Base-by-base conservation (phyloP, 257 asterid species). In the Rauvolfia tetraphylla region DNA sequence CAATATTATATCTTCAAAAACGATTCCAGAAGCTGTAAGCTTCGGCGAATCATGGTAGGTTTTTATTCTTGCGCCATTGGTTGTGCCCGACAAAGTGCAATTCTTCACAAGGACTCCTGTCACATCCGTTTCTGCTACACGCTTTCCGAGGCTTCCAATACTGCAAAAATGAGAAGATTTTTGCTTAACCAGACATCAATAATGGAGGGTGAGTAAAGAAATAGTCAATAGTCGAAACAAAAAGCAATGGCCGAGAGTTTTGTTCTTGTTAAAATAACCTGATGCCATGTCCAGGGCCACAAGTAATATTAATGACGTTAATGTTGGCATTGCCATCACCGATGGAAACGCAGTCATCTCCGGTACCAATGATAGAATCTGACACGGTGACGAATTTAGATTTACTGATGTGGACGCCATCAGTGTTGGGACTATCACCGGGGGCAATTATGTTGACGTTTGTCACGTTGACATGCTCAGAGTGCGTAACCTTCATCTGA, bases 1-100 rank as follows among this genome's bases (percentile, higher is more conserved):
- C 91, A 92, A 71, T 9, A 77, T 11, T 0, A 92, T 39, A 72
- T 92, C 90, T 25, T 88, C 80, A 75, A 46, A 92, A 8, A 79
- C 8, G 22, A 92, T 83, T 42, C 70, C 76, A 12, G 81, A 15
- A 49, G 88, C 92, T 2, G 33, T 10, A 1, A 91, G 17, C 3
- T 41, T 2, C 0, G 96, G 90, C 0, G 97, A 90, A 0, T 22
- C 78, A 67, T 82, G 89, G 80, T 75, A 90, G 25, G 91, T 89
- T 75, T 92, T 93, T 81, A 93, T 90, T 76, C 98, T 84, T 12
- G 90, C 96, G 0, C 98, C 96, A 18, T 93, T 91, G 22, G 89
- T 86, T 14, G 98, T 89, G 8, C 88, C 86, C 17, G 38, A 81
- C 41, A 89, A 63, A 14, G 93, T 89, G 78, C 96, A 92, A 29